phyloP scores from a whole-genome alignment of 2,329 filamentous ascomycete genomes.

The Rhynchosporium graminicola region DNA sequence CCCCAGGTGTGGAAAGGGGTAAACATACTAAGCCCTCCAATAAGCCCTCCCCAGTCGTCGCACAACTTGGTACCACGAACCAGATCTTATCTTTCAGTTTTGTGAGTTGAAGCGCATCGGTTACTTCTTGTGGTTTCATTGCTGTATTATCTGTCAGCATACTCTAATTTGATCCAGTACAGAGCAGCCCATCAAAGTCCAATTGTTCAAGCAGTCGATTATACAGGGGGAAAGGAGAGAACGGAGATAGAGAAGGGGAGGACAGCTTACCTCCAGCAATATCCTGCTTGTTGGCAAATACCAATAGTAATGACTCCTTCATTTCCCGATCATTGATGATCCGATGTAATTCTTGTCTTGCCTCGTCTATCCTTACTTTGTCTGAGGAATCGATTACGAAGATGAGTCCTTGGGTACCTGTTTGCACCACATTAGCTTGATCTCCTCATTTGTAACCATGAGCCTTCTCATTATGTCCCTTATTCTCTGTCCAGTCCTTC shows the following conservation, averaged over 20 bases:
- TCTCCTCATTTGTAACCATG: too few species aligned
- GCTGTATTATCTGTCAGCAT: constrained; percentile 48
- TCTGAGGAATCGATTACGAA: constrained; percentile 98
- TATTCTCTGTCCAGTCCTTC: constrained; percentile 61
- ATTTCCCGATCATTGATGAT: constrained; percentile 98
- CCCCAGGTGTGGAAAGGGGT: too few species aligned
- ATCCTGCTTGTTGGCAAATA: constrained; percentile 99
- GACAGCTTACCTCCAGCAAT: constrained; percentile 67
- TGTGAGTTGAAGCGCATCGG: constrained; percentile 72
- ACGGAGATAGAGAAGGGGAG: neutral
- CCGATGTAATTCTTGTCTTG: constrained; percentile 87
- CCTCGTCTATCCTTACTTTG: constrained; percentile 87
- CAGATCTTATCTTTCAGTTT: constrained; percentile 82
- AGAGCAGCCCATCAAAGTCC: too few species aligned
- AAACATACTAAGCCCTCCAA: constrained; percentile 70
- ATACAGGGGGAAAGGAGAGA: too few species aligned
- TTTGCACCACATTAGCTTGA: constrained; percentile 20
- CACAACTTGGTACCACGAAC: constrained; percentile 83
- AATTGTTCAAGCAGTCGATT: too few species aligned
- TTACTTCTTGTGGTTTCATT: constrained; percentile 78
- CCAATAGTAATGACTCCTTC: constrained; percentile 89
- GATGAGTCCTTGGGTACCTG: constrained; percentile 94
- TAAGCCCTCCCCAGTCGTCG: constrained; percentile 78
- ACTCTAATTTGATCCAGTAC: too few species aligned
- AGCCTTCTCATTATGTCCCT: too few species aligned